Conservation (phyloP, 2,329 filamentous ascomycete genomes). For the Aspergillus carbonarius region DNA sequence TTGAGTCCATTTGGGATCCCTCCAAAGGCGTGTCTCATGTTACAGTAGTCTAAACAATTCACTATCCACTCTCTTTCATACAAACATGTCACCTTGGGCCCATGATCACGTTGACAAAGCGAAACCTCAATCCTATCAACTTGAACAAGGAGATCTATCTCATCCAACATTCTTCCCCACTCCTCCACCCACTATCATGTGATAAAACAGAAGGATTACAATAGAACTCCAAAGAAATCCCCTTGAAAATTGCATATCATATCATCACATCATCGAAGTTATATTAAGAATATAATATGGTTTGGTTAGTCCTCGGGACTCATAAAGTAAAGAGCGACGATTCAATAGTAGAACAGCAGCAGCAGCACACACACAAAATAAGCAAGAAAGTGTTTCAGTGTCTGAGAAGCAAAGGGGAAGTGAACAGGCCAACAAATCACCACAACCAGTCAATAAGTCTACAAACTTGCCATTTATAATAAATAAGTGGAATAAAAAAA, state of each 20-base stretch:
- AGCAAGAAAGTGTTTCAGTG: too few relatives aligned
- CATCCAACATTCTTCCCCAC: too few relatives aligned
- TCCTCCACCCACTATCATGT: too few relatives aligned
- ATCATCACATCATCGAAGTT: neutral
- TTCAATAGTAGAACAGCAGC: neutral
- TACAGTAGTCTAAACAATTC: too few relatives aligned
- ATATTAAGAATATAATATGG: neutral
- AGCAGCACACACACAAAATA: neutral
- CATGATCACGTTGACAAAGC: too few relatives aligned
- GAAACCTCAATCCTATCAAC: too few relatives aligned
- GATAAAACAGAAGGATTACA: too few relatives aligned
- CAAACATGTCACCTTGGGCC: too few relatives aligned
- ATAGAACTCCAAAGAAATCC: neutral
- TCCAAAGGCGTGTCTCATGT: neutral
- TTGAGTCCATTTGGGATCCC: neutral
- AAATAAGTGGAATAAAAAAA: neutral
- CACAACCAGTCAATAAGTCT: neutral
- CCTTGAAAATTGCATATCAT: too few relatives aligned
- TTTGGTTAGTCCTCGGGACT: neutral
- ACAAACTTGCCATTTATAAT: neutral
- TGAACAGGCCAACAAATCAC: neutral
- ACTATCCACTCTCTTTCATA: too few relatives aligned
- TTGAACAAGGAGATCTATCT: too few relatives aligned
- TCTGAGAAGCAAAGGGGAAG: too few relatives aligned
- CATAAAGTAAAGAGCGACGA: neutral